phyloP scores from a whole-genome alignment of 768 basidiomycete species.

The Rickenella mellea region DNA sequence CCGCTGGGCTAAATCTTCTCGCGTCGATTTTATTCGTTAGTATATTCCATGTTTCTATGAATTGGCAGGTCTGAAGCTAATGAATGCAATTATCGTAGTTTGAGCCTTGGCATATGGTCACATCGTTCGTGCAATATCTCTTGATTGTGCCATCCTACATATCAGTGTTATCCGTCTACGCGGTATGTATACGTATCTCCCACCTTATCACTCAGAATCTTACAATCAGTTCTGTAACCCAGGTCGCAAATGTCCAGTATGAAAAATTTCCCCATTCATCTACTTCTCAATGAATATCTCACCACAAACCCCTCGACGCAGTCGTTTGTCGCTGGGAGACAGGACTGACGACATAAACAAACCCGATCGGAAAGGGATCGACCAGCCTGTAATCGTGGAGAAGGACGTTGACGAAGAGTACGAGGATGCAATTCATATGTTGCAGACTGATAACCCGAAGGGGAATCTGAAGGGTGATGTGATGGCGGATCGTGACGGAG shows the following conservation, averaged over 20 bases:
- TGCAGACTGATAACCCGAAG: slow-evolving; percentile 25
- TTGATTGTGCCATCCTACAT: slow-evolving; percentile 35
- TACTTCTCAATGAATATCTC: slow-evolving; percentile 12
- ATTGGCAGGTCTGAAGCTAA: background rate
- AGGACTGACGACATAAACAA: slow-evolving; percentile 36
- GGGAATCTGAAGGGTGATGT: slow-evolving; percentile 20
- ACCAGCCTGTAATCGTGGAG: slow-evolving; percentile 78
- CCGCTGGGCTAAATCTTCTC: slow-evolving; percentile 34
- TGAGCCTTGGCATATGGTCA: slow-evolving; percentile 43
- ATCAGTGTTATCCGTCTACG: slow-evolving; percentile 33
- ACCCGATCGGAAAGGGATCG: slow-evolving; percentile 69
- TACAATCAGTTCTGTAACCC: too few species aligned
- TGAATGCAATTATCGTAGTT: slow-evolving; percentile 14
- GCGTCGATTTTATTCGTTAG: slow-evolving; percentile 26
- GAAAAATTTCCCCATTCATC: slow-evolving; percentile 4
- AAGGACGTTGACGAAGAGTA: too few species aligned
- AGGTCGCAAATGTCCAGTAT: slow-evolving; percentile 78
- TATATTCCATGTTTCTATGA: too few species aligned
- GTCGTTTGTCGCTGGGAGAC: slow-evolving; percentile 29
- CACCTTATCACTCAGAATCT: too few species aligned
- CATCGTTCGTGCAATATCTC: slow-evolving; percentile 32
- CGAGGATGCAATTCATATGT: slow-evolving; percentile 29
- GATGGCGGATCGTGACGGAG: slow-evolving; percentile 26
- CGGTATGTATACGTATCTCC: background rate
- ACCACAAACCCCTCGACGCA: too few species aligned